Percentiles rank a stretch among this genome's conserved stretches.
Evolutionary conservation across 2,329 filamentous ascomycete species (phyloP).

Genomic region (Colletotrichum euphorbiae): DNA sequence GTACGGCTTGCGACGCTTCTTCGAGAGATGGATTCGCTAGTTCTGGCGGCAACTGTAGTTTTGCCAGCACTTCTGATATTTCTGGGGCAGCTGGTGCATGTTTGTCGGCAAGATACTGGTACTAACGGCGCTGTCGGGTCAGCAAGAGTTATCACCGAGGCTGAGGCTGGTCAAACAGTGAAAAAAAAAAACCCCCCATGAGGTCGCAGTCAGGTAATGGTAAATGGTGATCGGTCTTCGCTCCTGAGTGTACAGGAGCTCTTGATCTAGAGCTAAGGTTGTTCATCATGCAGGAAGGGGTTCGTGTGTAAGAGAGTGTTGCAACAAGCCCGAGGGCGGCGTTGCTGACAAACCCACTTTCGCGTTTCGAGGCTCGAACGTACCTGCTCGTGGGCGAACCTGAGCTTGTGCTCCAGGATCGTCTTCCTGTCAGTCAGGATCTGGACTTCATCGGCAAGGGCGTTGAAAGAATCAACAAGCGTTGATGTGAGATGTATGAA

Average conservation of each 20-base stretch:
- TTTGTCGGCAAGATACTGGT: slow-evolving; percentile 74
- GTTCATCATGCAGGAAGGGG: slow-evolving; percentile 54
- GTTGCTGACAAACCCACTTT: slow-evolving; percentile 38
- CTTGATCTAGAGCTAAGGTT: slow-evolving; percentile 87
- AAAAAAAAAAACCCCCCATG: slow-evolving; percentile 33
- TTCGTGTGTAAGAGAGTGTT: slow-evolving; percentile 21
- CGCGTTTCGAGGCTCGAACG: slow-evolving; percentile 44
- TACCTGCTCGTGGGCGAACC: slow-evolving; percentile 76
- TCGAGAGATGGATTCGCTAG: slow-evolving; percentile 59
- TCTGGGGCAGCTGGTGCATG: slow-evolving; percentile 74
- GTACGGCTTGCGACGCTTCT: slow-evolving; percentile 62
- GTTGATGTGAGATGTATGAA: slow-evolving; percentile 62
- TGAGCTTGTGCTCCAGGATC: slow-evolving; percentile 74
- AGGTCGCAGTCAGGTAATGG: slow-evolving; percentile 54
- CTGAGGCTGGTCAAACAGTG: slow-evolving; percentile 23
- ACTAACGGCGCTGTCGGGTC: slow-evolving; percentile 55
- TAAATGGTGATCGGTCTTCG: slow-evolving; percentile 70
- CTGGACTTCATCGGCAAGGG: slow-evolving; percentile 74
- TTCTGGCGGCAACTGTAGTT: slow-evolving; percentile 73
- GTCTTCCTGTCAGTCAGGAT: slow-evolving; percentile 72
- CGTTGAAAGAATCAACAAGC: slow-evolving; percentile 72
- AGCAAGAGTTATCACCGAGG: slow-evolving; percentile 33
- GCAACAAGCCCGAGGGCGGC: slow-evolving; percentile 17
- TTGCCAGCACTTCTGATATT: slow-evolving; percentile 74
- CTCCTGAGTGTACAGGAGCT: slow-evolving; percentile 65